phyloP scores from a whole-genome alignment of 2,329 filamentous ascomycete species.

The Rhynchosporium agropyri region DNA sequence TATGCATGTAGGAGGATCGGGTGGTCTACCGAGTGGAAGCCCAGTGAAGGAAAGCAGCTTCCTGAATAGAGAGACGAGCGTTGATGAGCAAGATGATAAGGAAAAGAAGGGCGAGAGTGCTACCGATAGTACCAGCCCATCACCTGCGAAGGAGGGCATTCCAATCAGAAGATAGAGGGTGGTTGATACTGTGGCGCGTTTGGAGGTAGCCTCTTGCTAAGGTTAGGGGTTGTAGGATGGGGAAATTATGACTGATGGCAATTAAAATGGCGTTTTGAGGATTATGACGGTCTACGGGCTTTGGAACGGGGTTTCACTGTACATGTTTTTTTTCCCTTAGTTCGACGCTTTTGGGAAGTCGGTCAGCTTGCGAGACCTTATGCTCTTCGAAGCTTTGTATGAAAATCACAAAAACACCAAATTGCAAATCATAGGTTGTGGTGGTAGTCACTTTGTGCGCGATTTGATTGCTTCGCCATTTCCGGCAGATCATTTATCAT shows the following conservation, averaged over 20 bases:
- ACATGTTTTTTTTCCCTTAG: slow-evolving; percentile 29
- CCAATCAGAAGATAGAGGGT: slow-evolving; percentile 62
- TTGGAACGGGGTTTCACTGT: slow-evolving; percentile 32
- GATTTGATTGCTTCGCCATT: slow-evolving; percentile 10
- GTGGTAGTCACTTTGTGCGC: not conserved
- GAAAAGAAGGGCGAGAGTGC: slow-evolving; percentile 42
- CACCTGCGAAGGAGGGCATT: slow-evolving; percentile 54
- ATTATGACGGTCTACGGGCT: slow-evolving; percentile 28
- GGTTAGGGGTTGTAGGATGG: not conserved
- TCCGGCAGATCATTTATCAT: slow-evolving; percentile 21
- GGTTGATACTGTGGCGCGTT: slow-evolving; percentile 11
- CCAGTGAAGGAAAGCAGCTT: slow-evolving; percentile 91
- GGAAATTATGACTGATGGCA: slow-evolving; percentile 30
- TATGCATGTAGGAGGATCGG: slow-evolving; percentile 48
- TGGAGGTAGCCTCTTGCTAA: slow-evolving; percentile 6
- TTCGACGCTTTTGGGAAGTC: not conserved
- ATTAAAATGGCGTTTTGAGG: slow-evolving; percentile 36
- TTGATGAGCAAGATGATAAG: slow-evolving; percentile 55
- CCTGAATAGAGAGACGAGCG: slow-evolving; percentile 79
- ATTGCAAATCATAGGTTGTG: too few relatives aligned
- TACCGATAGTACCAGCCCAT: slow-evolving; percentile 47
- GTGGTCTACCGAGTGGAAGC: slow-evolving; percentile 65
- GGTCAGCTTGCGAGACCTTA: slow-evolving; percentile 10
- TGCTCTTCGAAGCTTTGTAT: slow-evolving; percentile 9
- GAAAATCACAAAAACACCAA: slow-evolving; percentile 9